Evolutionary conservation across 2,329 filamentous ascomycete genomes (phyloP), one percentile per base, ranked within the genome.

Genomic region (Coniochaeta pulveracea): DNA sequence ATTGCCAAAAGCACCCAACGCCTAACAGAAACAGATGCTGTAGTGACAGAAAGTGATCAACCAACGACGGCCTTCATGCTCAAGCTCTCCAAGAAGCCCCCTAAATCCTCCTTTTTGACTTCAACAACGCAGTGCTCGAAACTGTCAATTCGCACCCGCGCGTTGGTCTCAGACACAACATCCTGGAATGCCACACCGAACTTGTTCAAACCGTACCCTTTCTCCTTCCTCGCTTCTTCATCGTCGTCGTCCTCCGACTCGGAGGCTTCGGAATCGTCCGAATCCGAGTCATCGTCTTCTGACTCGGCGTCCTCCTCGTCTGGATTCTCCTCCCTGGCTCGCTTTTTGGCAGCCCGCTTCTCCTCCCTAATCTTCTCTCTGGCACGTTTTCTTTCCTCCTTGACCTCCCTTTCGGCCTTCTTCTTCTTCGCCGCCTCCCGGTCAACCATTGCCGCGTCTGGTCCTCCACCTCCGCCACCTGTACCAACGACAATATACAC

Each of bases 101-200:
- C 76, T 18, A 98, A 61, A 57, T 96, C 91, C 52, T 96, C 91
- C 63, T 94, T 95, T 58, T 80, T 80, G n/a, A 98, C 89, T 55
- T 98, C 91, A 29, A 96, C 88, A 6, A 96, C 91, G 49, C 85
- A 93, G 54, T 94, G 85, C 58, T 98, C 91, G 49, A 98, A 98
- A 55, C 84, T 93, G 57, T 98, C 91, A 51, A 95, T 93, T 39
- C 86, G 68, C 14, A 96, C 86, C 11, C 88, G 64, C 1, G 89
- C 85, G 38, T 80, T 91, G 11, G 89, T 96, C 63, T 95, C 85
- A 33, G 80, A 74, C 3, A 94, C 83, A 1, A 96, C 91, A 50
- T 94, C 86, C 53, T 95, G 86, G 55, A 98, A 98, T 3, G 91
- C 89, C 47, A 80, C 86, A 6, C 91, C 91, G 49, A 98, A 98